These are phyloP conservation scores for Cyamopsis tetragonoloba DNA, from an alignment of 306 rosid species.

Conservation along the genomic window DNA sequence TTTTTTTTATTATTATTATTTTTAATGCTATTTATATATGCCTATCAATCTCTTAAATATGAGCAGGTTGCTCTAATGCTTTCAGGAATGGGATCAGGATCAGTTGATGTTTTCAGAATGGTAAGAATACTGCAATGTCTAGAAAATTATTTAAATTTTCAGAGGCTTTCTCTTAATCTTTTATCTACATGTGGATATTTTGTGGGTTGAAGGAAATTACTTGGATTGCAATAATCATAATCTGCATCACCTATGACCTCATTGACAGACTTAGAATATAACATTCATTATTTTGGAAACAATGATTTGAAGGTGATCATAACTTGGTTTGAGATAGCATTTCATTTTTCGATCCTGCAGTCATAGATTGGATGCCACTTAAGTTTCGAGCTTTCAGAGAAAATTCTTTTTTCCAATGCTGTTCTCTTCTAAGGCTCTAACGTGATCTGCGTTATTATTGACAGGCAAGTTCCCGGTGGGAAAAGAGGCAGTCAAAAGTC, in stretches of 20 bases:
- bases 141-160: neutral
- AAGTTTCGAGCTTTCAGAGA: neutral
- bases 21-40: conserved; percentile 12
- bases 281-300: neutral
- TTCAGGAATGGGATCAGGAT: conserved; percentile 77
- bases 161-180: neutral
- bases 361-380: neutral
- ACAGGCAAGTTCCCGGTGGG: conserved; percentile 89
- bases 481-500: conserved; percentile 83
- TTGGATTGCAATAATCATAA: neutral
- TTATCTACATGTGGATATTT: neutral
- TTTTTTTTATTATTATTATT: too few species aligned
- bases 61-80: conserved; percentile 86
- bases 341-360: neutral
- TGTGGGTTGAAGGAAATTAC: neutral
- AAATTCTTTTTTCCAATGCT: conserved; percentile 1
- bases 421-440: neutral
- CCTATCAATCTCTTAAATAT: conserved; percentile 11
- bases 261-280: neutral
- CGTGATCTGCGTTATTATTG: conserved; percentile 2
- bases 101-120: conserved; percentile 73
- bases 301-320: neutral
- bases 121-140: conserved; percentile 33
- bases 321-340: neutral
- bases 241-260: neutral